These are phyloP conservation scores for Aquilaria malaccensis DNA, from an alignment of 345 rosid species.

Conservation along the genomic window DNA sequence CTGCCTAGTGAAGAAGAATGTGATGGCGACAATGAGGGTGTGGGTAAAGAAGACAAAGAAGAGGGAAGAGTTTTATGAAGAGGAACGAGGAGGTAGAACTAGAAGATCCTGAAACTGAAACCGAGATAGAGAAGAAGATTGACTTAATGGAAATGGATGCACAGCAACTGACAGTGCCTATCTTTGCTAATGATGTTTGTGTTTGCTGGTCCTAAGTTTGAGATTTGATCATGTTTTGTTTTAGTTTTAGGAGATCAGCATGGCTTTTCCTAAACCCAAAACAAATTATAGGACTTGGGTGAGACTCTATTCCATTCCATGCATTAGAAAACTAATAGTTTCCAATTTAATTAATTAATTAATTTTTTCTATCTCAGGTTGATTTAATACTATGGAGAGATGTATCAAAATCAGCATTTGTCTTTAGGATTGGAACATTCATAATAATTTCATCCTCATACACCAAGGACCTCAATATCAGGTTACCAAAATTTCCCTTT, in stretches of 20 bases:
- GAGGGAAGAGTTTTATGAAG: slow-evolving; percentile 34
- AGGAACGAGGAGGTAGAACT: slow-evolving; percentile 27
- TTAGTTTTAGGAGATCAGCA: slow-evolving; percentile 26
- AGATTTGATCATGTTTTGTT: slow-evolving; percentile 6
- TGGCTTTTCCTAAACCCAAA: slow-evolving; percentile 39
- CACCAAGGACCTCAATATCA: slow-evolving; percentile 57
- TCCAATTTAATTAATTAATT: background rate
- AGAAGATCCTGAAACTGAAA: slow-evolving; percentile 23
- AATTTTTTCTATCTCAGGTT: slow-evolving; percentile 34
- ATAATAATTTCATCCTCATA: slow-evolving; percentile 68
- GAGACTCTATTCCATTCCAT: slow-evolving; percentile 10
- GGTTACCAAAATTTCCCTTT: slow-evolving; percentile 26
- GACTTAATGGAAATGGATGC: slow-evolving; percentile 50
- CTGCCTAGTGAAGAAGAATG: background rate
- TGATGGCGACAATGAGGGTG: slow-evolving; percentile 16
- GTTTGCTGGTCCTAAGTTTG: background rate
- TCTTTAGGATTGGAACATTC: slow-evolving; percentile 78
- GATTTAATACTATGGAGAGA: slow-evolving; percentile 98
- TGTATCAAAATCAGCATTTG: slow-evolving; percentile 60
- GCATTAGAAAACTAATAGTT: slow-evolving; percentile 4
- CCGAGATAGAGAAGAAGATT: slow-evolving; percentile 28
- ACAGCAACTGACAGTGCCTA: slow-evolving; percentile 15
- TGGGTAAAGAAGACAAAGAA: slow-evolving; percentile 20
- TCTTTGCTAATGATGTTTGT: background rate
- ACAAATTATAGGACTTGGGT: slow-evolving; percentile 75